phyloP scores from a whole-genome alignment of 495 filamentous ascomycete species.

The Poronia punctata region DNA sequence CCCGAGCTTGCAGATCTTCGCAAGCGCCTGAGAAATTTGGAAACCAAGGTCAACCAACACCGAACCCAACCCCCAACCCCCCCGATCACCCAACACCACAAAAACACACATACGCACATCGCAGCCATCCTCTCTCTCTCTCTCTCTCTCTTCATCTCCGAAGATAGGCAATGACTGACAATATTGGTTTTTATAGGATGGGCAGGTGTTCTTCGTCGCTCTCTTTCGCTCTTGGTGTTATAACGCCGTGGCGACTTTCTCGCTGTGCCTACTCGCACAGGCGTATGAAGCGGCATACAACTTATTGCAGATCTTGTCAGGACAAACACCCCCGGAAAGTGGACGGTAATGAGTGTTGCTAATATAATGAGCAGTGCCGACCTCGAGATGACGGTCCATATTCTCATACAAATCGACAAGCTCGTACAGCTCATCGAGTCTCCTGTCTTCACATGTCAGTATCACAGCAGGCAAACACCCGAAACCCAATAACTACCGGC shows the following conservation, averaged over 20 bases:
- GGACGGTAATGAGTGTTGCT: neutral
- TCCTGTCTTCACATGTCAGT: conserved; percentile 90
- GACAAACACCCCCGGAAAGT: conserved; percentile 1
- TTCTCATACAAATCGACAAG: conserved; percentile 98
- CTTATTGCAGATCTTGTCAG: conserved; percentile 90
- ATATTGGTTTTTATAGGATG: conserved; percentile 57
- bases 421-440: conserved; percentile 96
- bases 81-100: too few species aligned
- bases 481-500: too few species aligned
- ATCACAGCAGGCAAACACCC: too few species aligned
- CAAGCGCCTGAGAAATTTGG: conserved; percentile 82
- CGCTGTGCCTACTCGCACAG: conserved; percentile 89
- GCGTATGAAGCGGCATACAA: conserved; percentile 99
- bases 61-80: too few species aligned
- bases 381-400: conserved; percentile 97
- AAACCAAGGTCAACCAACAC: conserved; percentile 67
- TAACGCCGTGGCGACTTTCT: conserved; percentile 97
- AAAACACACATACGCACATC: too few species aligned
- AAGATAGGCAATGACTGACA: too few species aligned
- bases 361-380: conserved; percentile 61
- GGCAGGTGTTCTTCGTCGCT: conserved; percentile 89
- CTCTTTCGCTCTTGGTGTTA: conserved; percentile 98
- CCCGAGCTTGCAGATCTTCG: conserved; percentile 87
- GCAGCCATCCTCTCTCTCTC: neutral
- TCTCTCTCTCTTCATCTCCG: neutral